Evolutionary conservation across 2,329 filamentous ascomycete species (phyloP).

Genomic region (Bretziella fagacearum): DNA sequence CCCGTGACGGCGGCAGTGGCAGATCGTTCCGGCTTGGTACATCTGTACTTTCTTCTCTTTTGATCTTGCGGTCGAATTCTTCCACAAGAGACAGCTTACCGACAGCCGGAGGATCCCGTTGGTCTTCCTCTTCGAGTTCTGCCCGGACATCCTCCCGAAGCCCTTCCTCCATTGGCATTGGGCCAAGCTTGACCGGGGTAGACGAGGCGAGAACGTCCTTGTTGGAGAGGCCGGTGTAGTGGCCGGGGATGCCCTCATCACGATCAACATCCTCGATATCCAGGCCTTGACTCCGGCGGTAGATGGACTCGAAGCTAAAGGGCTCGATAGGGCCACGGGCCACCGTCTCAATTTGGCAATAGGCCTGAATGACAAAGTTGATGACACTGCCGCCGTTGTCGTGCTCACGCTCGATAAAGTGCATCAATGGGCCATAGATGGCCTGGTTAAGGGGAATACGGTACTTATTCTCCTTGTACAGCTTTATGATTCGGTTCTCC

Average conservation of each 20-base stretch:
- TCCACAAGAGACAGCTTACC: constrained; percentile 64
- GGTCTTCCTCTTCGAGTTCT: constrained; percentile 73
- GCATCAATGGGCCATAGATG: constrained; percentile 65
- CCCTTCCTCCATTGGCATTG: constrained; percentile 67
- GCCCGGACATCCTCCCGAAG: constrained; percentile 72
- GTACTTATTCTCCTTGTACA: constrained; percentile 79
- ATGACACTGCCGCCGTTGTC: constrained; percentile 67
- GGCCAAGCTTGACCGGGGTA: constrained; percentile 54
- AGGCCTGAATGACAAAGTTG: constrained; percentile 49
- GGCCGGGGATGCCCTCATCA: constrained; percentile 46
- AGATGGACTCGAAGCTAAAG: constrained; percentile 44
- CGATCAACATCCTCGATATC: constrained; percentile 47
- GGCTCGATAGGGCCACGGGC: constrained; percentile 46
- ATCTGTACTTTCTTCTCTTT: constrained; percentile 78
- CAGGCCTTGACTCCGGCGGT: constrained; percentile 38
- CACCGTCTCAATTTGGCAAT: constrained; percentile 41
- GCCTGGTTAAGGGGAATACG: constrained; percentile 76
- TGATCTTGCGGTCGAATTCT: constrained; percentile 74
- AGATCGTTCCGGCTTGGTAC: constrained; percentile 62
- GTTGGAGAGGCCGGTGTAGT: constrained; percentile 44
- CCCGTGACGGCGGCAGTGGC: constrained; percentile 72
- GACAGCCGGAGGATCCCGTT: constrained; percentile 50
- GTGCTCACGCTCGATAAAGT: constrained; percentile 75
- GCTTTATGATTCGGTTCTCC: constrained; percentile 58
- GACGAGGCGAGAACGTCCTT: constrained; percentile 41